Evolutionary conservation across 2,329 filamentous ascomycete species (phyloP), one percentile per base, ranked within the genome.

Genomic region (Fusarium citri): DNA sequence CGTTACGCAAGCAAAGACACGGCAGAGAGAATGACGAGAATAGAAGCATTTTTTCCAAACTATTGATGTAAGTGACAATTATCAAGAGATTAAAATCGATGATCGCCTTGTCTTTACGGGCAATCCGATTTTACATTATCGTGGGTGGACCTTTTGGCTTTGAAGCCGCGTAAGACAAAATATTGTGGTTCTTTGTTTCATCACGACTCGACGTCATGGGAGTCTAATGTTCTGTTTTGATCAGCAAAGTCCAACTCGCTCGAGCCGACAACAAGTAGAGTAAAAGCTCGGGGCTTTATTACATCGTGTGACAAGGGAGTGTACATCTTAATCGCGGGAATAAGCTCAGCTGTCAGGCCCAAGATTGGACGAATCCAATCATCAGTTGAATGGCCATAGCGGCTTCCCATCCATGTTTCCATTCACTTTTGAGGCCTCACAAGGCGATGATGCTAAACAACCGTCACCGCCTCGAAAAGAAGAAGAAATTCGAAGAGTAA

Each of bases 101-200:
- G 61, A 66, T 66, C 37, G 42, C n/a, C 25, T 41, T 46, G 9
- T 34, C 31, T 37, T 37, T 31, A 50, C 40, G 59, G 34, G 23
- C 18, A 48, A 25, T 6, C 59, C 49, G 50, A 46, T 41, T 34
- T 25, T 9, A 34, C 23, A 50, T 28, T 23, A 45, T 53, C 22
- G 10, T 28, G 48, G 41, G 69, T 70, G 69, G 69, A 64, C 51
- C 63, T 40, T 45, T 12, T 47, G 12, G 34, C 34, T n/a, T 34
- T 46, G 37, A 26, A 55, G 66, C 68, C 55, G 57, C 45, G 58
- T 58, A 56, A 73, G 59, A 49, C 53, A 40, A 63, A 66, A 45
- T 66, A 55, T 74, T 63, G 71, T 74, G 64, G 71, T 55, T 68
- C 61, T 64, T 64, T 62, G 72, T 73, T 74, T 72, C 72, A 67